A percentile compares a stretch with the other conserved stretches of the same genome.
These are phyloP conservation scores for Amphichorda felina DNA, from an alignment of 2,329 filamentous ascomycete genomes.

Conservation along the genomic window DNA sequence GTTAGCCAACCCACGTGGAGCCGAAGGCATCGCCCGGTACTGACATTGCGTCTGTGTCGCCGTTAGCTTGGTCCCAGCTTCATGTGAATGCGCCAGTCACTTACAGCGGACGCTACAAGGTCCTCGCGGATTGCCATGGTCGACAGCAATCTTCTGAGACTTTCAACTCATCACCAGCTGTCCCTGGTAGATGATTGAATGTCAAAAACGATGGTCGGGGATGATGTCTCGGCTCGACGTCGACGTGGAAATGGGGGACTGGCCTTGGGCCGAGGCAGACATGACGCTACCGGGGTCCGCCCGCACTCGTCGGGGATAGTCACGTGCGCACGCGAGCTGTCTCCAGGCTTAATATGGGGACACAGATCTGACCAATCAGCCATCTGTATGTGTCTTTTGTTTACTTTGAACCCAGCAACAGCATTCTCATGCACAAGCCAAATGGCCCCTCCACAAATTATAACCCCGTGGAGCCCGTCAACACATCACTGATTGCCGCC, in stretches of 20 bases:
- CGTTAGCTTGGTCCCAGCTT: conserved; percentile 7
- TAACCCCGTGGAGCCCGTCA: too few relatives aligned
- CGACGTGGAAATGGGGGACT: conserved; percentile 5
- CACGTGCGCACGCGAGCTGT: too few relatives aligned
- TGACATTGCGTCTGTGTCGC: conserved; percentile 28
- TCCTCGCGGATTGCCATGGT: conserved; percentile 87
- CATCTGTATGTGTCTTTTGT: conserved; percentile 17
- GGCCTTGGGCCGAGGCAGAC: conserved; percentile 18
- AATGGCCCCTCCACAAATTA: conserved; percentile 1
- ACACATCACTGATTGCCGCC: too few relatives aligned
- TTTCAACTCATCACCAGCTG: conserved; percentile 12
- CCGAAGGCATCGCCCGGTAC: conserved; percentile 9
- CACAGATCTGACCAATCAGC: conserved; percentile 7
- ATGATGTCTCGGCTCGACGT: conserved; percentile 1
- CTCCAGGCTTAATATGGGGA: too few relatives aligned
- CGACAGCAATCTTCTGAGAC: conserved; percentile 8
- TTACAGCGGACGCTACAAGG: conserved; percentile 70
- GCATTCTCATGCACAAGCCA: conserved; percentile 3
- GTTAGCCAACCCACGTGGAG: conserved; percentile 8
- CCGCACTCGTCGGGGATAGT: neutral
- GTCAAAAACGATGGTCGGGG: conserved; percentile 8
- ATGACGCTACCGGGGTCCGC: conserved; percentile 1
- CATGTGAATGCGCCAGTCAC: conserved; percentile 8
- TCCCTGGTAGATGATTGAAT: conserved; percentile 4
- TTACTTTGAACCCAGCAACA: conserved; percentile 30